phyloP scores from a whole-genome alignment of 345 rosid species.

The Euphorbia lathyris region DNA sequence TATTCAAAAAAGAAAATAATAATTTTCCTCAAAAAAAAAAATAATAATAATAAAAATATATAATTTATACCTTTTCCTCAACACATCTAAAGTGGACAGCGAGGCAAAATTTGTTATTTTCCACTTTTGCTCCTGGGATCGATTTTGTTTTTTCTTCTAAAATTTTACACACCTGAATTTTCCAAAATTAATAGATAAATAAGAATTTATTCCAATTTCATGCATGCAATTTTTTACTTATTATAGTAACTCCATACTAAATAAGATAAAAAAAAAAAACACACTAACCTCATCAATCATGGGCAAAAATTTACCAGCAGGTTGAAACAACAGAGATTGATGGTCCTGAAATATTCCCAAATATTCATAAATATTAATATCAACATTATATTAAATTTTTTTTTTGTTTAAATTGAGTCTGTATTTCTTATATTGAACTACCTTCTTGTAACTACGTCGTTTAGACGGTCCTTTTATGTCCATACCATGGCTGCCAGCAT shows the following conservation, averaged over 20 bases:
- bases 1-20: too few relatives aligned
- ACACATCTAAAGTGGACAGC: constrained; percentile 92
- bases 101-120: constrained; percentile 82
- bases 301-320: constrained; percentile 78
- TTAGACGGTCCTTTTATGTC: constrained; percentile 91
- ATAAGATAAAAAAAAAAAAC: neutral
- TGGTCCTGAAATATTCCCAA: constrained; percentile 29
- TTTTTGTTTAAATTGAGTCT: neutral
- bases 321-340: constrained; percentile 62
- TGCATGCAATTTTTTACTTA: neutral
- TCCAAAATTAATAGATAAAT: neutral
- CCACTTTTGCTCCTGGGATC: constrained; percentile 78
- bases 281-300: constrained; percentile 74
- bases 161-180: constrained; percentile 48
- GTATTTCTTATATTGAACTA: too few relatives aligned
- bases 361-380: neutral
- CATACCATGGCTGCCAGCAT: constrained; percentile 99
- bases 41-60: neutral
- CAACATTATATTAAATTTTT: neutral
- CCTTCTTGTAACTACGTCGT: constrained; percentile 51
- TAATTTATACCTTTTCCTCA: constrained; percentile 56
- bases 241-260: neutral
- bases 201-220: neutral
- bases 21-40: too few relatives aligned
- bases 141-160: constrained; percentile 65